Percentiles rank a stretch among this genome's conserved stretches.
These are phyloP conservation scores for Aspergillus brunneoviolaceus DNA, from an alignment of 2,329 filamentous ascomycete genomes.

Conservation along the genomic window DNA sequence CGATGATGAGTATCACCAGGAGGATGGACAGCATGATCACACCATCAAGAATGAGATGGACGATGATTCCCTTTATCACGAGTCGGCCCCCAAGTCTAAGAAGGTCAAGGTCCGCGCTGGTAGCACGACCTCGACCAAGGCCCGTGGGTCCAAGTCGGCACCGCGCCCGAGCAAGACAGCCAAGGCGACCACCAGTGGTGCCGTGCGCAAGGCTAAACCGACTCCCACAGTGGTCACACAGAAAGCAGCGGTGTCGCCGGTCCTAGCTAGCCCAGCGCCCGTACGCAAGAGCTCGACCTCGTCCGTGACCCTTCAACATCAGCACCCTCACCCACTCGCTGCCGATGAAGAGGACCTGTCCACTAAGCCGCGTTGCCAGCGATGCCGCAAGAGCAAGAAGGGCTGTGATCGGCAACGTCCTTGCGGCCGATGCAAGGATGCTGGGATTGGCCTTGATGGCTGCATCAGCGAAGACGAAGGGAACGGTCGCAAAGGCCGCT, in stretches of 20 bases:
- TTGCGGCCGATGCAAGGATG: constrained; percentile 92
- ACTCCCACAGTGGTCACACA: constrained; percentile 17
- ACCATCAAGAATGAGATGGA: constrained; percentile 58
- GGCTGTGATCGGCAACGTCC: constrained; percentile 95
- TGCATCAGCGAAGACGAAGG: constrained; percentile 98
- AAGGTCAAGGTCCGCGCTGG: constrained; percentile 53
- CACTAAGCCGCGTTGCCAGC: constrained; percentile 93
- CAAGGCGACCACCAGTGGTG: constrained; percentile 35
- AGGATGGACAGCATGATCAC: constrained; percentile 49
- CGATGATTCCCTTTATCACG: constrained; percentile 38
- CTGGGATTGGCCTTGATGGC: constrained; percentile 86
- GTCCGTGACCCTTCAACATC: constrained; percentile 61
- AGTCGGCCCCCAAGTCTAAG: constrained; percentile 46
- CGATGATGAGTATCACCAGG: constrained; percentile 55
- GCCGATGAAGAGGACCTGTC: constrained; percentile 86
- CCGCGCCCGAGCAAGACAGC: constrained; percentile 31
- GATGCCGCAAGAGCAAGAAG: constrained; percentile 99
- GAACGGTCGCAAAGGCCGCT: constrained; percentile 93
- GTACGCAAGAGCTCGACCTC: constrained; percentile 58
- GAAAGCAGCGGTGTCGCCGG: constrained; percentile 44
- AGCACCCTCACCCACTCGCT: constrained; percentile 60
- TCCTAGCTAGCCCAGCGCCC: constrained; percentile 45
- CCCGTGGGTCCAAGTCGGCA: constrained; percentile 30
- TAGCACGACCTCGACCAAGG: constrained; percentile 32
- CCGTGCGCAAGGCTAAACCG: constrained; percentile 43